phyloP scores from a whole-genome alignment of 495 filamentous ascomycete genomes.

The Neurospora sp. region DNA sequence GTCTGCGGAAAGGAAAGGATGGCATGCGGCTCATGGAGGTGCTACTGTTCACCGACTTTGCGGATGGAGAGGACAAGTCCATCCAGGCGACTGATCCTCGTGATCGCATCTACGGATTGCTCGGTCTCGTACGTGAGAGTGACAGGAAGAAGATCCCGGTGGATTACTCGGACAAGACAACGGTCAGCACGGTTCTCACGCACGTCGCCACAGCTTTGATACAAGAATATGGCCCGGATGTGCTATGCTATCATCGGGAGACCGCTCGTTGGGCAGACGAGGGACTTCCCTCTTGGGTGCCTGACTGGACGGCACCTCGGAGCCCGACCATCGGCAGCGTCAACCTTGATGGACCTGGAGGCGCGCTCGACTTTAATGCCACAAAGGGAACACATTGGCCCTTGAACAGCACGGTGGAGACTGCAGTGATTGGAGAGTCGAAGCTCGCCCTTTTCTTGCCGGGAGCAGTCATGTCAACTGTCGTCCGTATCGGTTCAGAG shows the following conservation, averaged over 20 bases:
- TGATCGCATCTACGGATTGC: constrained; percentile 15
- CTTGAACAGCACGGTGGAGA: neutral
- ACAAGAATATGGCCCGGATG: constrained; percentile 1
- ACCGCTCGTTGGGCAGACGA: neutral
- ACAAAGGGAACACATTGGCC: neutral
- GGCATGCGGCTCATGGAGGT: constrained; percentile 6
- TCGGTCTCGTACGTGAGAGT: constrained; percentile 7
- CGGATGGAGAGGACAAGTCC: neutral
- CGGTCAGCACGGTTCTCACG: constrained; percentile 43
- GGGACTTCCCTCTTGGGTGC: constrained; percentile 5
- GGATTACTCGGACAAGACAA: constrained; percentile 8
- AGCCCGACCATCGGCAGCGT: neutral
- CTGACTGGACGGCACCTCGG: neutral
- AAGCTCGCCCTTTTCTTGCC: neutral
- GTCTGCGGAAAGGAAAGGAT: neutral
- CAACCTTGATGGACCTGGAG: neutral
- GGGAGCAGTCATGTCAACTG: neutral
- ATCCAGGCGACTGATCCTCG: constrained; percentile 10
- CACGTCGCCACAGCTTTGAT: constrained; percentile 40
- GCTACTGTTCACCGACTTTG: neutral
- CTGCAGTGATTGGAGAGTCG: neutral
- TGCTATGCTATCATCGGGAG: constrained; percentile 1
- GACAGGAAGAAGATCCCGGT: constrained; percentile 5
- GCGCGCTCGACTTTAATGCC: neutral
- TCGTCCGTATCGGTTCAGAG: neutral